Conservation (phyloP, 805 yeast genomes). For the Sporopachydermia quercuum region DNA sequence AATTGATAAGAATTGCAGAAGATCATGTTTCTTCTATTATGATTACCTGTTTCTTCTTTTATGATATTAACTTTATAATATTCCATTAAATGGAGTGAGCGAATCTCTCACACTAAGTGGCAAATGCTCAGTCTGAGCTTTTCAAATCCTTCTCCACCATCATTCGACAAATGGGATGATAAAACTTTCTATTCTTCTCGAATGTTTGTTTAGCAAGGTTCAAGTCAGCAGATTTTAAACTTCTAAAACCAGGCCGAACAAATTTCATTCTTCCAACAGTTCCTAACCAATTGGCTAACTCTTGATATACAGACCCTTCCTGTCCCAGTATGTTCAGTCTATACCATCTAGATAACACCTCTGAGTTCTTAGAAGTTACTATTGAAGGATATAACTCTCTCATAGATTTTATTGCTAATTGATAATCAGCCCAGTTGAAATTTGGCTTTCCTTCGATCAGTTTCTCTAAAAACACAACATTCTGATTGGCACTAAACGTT, state of each 20-base stretch:
- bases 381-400: slow-evolving; percentile 27
- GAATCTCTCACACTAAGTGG: no score
- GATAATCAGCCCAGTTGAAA: slow-evolving; percentile 22
- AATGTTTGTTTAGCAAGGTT: slow-evolving; percentile 54
- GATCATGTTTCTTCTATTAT: no score
- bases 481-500: slow-evolving; percentile 57
- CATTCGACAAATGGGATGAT: slow-evolving; percentile 75
- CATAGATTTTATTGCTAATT: slow-evolving; percentile 21
- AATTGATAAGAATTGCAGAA: no score
- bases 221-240: slow-evolving; percentile 49
- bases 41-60: no score
- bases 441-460: slow-evolving; percentile 34
- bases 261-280: slow-evolving; percentile 92
- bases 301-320: slow-evolving; percentile 26
- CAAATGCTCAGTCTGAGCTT: no score
- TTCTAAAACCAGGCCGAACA: slow-evolving; percentile 72
- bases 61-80: no score
- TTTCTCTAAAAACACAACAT: slow-evolving; percentile 64
- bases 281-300: slow-evolving; percentile 71
- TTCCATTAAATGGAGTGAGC: no score
- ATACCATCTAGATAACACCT: slow-evolving; percentile 68
- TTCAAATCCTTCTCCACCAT: slow-evolving; percentile 73
- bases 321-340: slow-evolving; percentile 46
- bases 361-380: slow-evolving; percentile 53
- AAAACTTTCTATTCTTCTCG: slow-evolving; percentile 37